Evolutionary conservation across 306 rosid species (phyloP).

Genomic region (Pyrus bretschneideri): DNA sequence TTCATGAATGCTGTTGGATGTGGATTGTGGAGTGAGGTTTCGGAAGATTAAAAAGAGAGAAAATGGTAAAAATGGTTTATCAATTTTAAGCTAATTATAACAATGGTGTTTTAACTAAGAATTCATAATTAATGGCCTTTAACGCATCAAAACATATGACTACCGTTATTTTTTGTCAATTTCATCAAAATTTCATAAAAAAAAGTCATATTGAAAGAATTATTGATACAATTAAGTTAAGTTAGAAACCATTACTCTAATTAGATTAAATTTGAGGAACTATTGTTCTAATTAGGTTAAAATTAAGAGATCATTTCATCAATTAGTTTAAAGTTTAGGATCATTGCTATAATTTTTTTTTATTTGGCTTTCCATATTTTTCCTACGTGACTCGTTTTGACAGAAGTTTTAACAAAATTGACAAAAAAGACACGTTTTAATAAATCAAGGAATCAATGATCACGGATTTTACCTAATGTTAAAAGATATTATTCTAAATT

Average conservation of each 20-base stretch:
- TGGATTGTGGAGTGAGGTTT: background rate
- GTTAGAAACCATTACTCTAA: accelerated
- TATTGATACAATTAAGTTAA: accelerated
- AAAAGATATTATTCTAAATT: accelerated
- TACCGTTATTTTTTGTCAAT: accelerated
- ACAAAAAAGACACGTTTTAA: accelerated
- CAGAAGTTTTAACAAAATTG: accelerated
- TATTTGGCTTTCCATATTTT: too few relatives aligned
- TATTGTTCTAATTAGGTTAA: too few relatives aligned
- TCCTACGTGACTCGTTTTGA: accelerated
- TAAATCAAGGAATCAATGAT: accelerated
- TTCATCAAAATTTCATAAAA: accelerated
- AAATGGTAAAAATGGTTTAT: background rate
- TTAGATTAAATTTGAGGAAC: too few relatives aligned
- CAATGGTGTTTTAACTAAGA: accelerated
- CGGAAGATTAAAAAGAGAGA: too few relatives aligned
- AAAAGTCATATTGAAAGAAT: too few relatives aligned
- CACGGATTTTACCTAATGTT: too few relatives aligned
- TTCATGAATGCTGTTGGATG: background rate
- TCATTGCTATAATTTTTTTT: too few relatives aligned
- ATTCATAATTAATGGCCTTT: accelerated
- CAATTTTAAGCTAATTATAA: too few relatives aligned
- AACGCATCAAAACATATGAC: accelerated
- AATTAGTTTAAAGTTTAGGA: too few relatives aligned
- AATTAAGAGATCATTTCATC: accelerated